Evolutionary conservation across 2,329 filamentous ascomycete species (phyloP), one percentile per base, ranked within the genome.

Genomic region (Neophaeococcomyces mojaviensis): DNA sequence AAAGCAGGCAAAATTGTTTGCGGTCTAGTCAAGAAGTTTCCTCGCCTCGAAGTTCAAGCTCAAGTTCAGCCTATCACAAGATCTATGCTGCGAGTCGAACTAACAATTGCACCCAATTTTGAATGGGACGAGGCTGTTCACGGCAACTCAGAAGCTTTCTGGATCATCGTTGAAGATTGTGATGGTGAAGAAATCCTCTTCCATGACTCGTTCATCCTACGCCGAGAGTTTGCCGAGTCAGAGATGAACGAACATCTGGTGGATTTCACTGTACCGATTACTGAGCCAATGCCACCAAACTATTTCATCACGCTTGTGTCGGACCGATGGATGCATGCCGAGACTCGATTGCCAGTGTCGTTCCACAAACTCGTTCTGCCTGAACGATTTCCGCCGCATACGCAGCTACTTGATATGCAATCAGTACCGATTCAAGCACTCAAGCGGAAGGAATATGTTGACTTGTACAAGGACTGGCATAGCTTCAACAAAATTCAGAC

Each of bases 401-500:
- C 92, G 0, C 88, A 87, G 51, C 74, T 97, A 36, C 76, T 97
- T 18, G 89, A 97, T 59, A 76, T 98, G 57, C 92, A 98, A 61
- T 86, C 89, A 18, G 74, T 97, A 19, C 89, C 90, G 1, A 83
- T 96, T 22, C 81, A 88, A 36, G 89, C 90, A 1, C 69, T 98
- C 46, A 97, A 97, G 73, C 78, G 79, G 16, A 81, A 86, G 51
- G 88, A 94, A 51, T 95, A 86, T 59, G 77, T 84, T 49, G 76
- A 78, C 19, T 69, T 98, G 16, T 98, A 96, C 61, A 81, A 86
- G 3, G 74, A 84, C 24, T 94, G 88, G 81, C 77, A 81, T 46
- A 81, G 86, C 52, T 98, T 98, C 74, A 98, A 98, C 71, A 92
- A 92, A 64, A 86, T 98, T 10, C 94, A 98, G 66, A 96, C 92